Base-by-base conservation (phyloP, 2,329 filamentous ascomycete species). In the Didymosphaeria variabile region DNA sequence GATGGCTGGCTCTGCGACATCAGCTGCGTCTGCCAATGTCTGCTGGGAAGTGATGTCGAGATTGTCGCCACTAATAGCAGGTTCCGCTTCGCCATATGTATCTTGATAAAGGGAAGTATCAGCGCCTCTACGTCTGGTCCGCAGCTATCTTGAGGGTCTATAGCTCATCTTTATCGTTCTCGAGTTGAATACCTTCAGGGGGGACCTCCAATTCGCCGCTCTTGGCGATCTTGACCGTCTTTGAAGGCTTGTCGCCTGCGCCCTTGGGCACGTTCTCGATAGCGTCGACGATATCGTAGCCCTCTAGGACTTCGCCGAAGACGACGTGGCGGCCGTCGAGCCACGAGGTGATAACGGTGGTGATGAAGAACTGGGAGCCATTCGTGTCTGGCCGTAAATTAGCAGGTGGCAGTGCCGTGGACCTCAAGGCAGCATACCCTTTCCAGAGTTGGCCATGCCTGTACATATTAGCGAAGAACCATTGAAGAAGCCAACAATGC, bases 321-420 rank as follows among this genome's bases (percentile, higher is more conserved):
- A 95, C 92, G 73, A 95, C 92, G 83, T 95, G 92, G 72, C 85
- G 86, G 78, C 91, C 91, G 79, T 95, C 90, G 75, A 95, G 88
- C 91, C 92, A 94, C 64, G 86, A 86, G 73, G 92, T 94, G 74
- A 92, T 78, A 75, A 89, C 90, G 70, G 91, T 94, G 74, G 92
- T 95, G 79, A 95, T 94, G 86, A 95, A 95, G 85, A 95, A 95
- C 79, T 95, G 92, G 61, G 90, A 93, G 77, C 92, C 91, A 78
- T 94, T 94, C 84, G 92, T 95, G 81, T 95, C 91, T 79, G 38
- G 34, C 8, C 10, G 45, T 10, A 13, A 1, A 21, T 57, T 42
- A 57, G 55, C 21, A 40, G 19, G 21, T 45, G 32, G 21, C 17
- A 40, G 32, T 21, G 17, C 29, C 26, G 15, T 42, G 51, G 31